Conservation (phyloP, 2,329 filamentous ascomycete species). For the Zymoseptoria crescenta region DNA sequence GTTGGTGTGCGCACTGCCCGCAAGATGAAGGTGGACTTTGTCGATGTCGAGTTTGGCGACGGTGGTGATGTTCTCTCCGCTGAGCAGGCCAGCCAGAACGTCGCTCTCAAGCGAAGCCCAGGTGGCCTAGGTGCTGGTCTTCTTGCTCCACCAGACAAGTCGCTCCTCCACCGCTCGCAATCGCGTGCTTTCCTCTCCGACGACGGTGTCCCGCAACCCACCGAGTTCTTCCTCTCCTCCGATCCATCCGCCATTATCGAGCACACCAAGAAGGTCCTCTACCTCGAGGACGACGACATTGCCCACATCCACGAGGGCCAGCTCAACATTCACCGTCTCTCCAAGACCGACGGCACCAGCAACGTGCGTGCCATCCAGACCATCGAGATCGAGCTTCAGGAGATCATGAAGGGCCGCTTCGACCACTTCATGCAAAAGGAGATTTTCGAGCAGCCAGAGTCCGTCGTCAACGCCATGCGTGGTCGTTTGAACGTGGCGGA, state of each 20-base stretch:
- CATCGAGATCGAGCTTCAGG: conserved; percentile 95
- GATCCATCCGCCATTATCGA: conserved; percentile 97
- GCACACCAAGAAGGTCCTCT: conserved; percentile 99
- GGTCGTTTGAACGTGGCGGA: conserved; percentile 89
- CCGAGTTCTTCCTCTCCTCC: conserved; percentile 98
- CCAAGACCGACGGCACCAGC: conserved; percentile 94
- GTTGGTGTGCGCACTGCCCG: conserved; percentile 94
- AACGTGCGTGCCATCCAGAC: conserved; percentile 98
- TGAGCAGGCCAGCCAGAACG: conserved; percentile 92
- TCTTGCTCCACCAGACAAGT: conserved; percentile 91
- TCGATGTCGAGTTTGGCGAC: conserved; percentile 94
- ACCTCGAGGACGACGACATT: conserved; percentile 99
- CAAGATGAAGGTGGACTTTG: conserved; percentile 99
- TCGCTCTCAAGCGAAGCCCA: conserved; percentile 77
- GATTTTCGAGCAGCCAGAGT: conserved; percentile 99
- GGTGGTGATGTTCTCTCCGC: conserved; percentile 75
- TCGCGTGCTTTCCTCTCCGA: conserved; percentile 98
- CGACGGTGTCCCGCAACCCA: conserved; percentile 93
- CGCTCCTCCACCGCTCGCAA: conserved; percentile 93
- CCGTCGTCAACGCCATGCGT: conserved; percentile 99
- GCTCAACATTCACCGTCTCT: conserved; percentile 96
- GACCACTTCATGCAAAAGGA: conserved; percentile 99
- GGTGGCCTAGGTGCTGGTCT: conserved; percentile 54
- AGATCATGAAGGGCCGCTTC: conserved; percentile 99
- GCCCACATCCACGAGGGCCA: conserved; percentile 98